Percentiles rank a stretch among this genome's conserved stretches.
phyloP scores from a whole-genome alignment of 164 flowering plant genomes.

The Magnolia changhungtana region DNA sequence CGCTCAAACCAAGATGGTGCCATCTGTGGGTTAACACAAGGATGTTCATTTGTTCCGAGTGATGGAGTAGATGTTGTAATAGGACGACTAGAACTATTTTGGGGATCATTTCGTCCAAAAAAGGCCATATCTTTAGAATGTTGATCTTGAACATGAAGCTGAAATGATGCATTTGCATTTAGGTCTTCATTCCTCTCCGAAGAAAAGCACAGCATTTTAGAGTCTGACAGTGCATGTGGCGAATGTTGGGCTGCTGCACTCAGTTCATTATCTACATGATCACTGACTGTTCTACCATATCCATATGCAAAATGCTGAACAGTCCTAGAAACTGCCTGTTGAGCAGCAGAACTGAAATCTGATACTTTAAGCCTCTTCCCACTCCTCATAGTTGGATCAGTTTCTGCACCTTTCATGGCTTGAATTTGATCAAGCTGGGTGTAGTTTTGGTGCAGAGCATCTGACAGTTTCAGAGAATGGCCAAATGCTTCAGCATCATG shows the following conservation, averaged over 20 bases:
- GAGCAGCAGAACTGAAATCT: constrained; percentile 34
- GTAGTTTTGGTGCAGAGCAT: constrained; percentile 31
- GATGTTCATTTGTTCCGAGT: constrained; percentile 27
- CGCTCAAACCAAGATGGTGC: constrained; percentile 90
- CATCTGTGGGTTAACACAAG: constrained; percentile 68
- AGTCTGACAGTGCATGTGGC: constrained; percentile 24
- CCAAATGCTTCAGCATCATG: constrained; percentile 66
- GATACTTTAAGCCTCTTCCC: constrained; percentile 53
- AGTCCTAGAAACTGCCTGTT: constrained; percentile 23
- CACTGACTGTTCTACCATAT: constrained; percentile 23
- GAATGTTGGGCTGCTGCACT: constrained; percentile 12
- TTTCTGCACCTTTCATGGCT: constrained; percentile 45
- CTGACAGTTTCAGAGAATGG: constrained; percentile 46
- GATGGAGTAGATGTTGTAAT: constrained; percentile 22
- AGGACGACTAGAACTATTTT: constrained; percentile 22
- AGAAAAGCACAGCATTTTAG: constrained; percentile 40
- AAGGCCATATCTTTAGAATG: constrained; percentile 7
- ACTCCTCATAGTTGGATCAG: constrained; percentile 45
- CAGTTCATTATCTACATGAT: constrained; percentile 20
- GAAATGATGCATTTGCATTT: constrained; percentile 30
- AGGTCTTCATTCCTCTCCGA: constrained; percentile 30
- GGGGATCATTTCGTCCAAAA: constrained; percentile 20
- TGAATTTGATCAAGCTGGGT: constrained; percentile 64
- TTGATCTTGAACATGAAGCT: constrained; percentile 16
- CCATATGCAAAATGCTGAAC: constrained; percentile 37